Evolutionary conservation across 1,284 basidiomycete genomes (phyloP).

Genomic region (Rhizopogon parksii): DNA sequence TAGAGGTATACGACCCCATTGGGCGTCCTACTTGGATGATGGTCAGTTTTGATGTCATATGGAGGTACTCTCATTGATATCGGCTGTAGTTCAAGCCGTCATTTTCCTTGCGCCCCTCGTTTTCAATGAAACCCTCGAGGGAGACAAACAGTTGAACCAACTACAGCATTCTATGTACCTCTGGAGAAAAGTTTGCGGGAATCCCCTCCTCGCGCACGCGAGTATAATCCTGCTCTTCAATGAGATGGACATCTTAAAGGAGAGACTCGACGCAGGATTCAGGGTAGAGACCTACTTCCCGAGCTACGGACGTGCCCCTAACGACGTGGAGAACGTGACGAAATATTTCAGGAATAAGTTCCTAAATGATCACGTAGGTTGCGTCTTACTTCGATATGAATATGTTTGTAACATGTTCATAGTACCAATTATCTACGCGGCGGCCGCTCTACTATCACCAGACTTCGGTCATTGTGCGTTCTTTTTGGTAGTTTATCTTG

Average conservation of each 20-base stretch:
- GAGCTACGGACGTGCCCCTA: conserved; percentile 52
- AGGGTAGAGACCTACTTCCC: conserved; percentile 56
- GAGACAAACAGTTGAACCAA: conserved; percentile 36
- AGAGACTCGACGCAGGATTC: conserved; percentile 52
- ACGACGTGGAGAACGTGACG: conserved; percentile 45
- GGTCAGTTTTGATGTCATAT: conserved; percentile 22
- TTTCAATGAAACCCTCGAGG: conserved; percentile 43
- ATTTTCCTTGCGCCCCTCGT: conserved; percentile 48
- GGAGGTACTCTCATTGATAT: not conserved
- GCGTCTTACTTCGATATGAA: not conserved
- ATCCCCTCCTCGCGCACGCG: conserved; percentile 46
- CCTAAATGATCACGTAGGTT: conserved; percentile 38
- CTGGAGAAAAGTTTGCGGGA: conserved; percentile 58
- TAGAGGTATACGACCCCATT: conserved; percentile 44
- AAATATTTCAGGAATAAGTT: conserved; percentile 53
- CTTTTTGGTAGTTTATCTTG: not conserved
- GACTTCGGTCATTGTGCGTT: conserved; percentile 42
- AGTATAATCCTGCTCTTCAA: conserved; percentile 63
- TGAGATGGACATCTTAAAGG: conserved; percentile 59
- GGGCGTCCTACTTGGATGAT: conserved; percentile 65
- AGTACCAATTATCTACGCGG: conserved; percentile 42
- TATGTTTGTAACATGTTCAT: not conserved
- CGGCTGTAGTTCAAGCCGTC: conserved; percentile 32
- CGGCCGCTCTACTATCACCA: conserved; percentile 45
- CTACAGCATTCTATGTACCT: conserved; percentile 57